Base-by-base conservation (phyloP, 2,329 filamentous ascomycete species). In the Stagonosporopsis chrysanthemi region DNA sequence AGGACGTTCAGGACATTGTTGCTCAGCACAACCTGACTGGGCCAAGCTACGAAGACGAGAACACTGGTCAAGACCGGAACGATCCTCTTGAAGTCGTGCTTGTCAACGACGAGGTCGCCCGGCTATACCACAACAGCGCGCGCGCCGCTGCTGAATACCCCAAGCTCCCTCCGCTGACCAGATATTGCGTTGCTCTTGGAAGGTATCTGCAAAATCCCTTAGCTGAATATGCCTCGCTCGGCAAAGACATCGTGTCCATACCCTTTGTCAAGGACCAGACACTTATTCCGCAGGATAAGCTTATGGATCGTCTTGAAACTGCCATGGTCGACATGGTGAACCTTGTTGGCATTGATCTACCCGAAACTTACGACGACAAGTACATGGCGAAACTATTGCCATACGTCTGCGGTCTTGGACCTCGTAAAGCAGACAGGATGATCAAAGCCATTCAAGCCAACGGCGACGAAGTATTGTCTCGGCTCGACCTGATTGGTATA, bases 281-380 rank as follows among this genome's bases (percentile, higher is more conserved):
- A 60, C 85, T 97, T 28, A 83, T 99, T 14, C 90, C 93, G 0
- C 86, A 92, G 59, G 94, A 98, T 35, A 93, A 96, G 79, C 83
- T 99, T 36, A 81, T 89, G 61, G 92, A 91, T 74, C 87, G 92
- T 58, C 84, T 99, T 15, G 95, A 99, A 70, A 96, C 91, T n/a
- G 92, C 94, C 41, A 91, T 99, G 87, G 94, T 99, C 11, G 95
- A 99, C 74, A 97, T 97, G 84, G 95, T 99, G 66, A 99, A 99
- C 74, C 86, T 99, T 40, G 92, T 93, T 42, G 95, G 95, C 71
- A 91, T 99, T 35, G 91, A 98, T 69, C 90, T 99, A 71, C 97
- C 97, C 68, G 93, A 97, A 64, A 92, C 93, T 14, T 88, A 96
- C 53, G 84, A 83, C 39, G 91, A 97, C 74, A 74, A 87, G 1